A percentile compares a stretch with the other conserved stretches of the same genome.
Evolutionary conservation across 345 rosid genomes (phyloP).

Genomic region (Linum usitatissimum): DNA sequence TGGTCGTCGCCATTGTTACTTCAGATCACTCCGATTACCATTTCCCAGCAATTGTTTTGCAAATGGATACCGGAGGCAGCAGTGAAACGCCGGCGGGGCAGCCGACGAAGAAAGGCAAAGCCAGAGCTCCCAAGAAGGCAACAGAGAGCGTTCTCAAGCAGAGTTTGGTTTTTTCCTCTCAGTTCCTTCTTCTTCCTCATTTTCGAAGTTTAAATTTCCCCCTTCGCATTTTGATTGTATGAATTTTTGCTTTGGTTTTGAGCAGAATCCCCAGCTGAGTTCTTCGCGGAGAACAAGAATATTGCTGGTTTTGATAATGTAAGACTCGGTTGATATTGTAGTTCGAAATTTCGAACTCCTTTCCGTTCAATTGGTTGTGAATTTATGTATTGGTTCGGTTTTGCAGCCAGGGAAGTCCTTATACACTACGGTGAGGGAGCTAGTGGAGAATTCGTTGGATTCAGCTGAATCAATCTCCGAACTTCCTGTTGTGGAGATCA

Average conservation of each 20-base stretch:
- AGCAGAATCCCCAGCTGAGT: conserved; percentile 97
- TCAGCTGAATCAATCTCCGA: conserved; percentile 87
- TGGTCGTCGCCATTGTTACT: too few species aligned
- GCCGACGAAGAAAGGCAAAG: conserved; percentile 43
- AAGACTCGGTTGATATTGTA: conserved; percentile 17
- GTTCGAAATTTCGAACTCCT: not conserved
- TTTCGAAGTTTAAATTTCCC: not conserved
- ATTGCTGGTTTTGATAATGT: conserved; percentile 98
- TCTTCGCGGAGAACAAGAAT: conserved; percentile 97
- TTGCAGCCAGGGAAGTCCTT: conserved; percentile 86
- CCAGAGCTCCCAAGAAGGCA: conserved; percentile 43
- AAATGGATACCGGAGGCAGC: conserved; percentile 33
- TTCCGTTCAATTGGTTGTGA: not conserved
- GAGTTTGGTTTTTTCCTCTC: conserved; percentile 29
- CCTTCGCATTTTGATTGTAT: not conserved
- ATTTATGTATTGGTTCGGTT: not conserved
- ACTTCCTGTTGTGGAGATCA: conserved; percentile 77
- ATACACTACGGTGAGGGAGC: conserved; percentile 86
- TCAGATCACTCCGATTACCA: too few species aligned
- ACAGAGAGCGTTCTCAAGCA: conserved; percentile 81
- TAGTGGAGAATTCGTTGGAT: conserved; percentile 90
- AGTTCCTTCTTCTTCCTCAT: not conserved
- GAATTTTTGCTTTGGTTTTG: conserved; percentile 4
- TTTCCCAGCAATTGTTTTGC: not conserved
- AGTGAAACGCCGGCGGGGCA: conserved; percentile 32